Evolutionary conservation across 164 flowering plant species (phyloP), one percentile per base, ranked within the genome.

Genomic region (Vitis cinerea): DNA sequence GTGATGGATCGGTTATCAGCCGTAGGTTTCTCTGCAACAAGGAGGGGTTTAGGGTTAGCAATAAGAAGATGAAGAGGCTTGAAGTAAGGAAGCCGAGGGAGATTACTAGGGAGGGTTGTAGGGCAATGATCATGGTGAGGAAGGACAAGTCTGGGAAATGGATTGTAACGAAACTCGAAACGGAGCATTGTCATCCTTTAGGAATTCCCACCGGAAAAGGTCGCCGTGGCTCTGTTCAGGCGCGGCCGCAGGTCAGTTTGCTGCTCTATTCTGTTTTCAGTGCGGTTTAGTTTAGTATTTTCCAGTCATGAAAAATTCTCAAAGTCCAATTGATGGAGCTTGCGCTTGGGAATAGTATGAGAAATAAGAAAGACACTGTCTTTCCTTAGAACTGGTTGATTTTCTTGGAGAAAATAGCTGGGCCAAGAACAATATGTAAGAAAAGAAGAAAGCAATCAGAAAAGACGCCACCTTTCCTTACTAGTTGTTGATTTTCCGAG

Each of bases 1-100:
- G 72, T 52, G 79, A 76, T 55, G 71, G 71, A 10, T 37, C 65
- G 16, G 64, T 76, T 67, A 67, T 71, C 11, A 62, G 66, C 47
- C 61, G 79, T 16, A 67, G 72, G 59, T 64, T 76, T 71, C 65
- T 64, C 37, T 76, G 79, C 59, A 71, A 71, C 65, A 76, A 71
- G 30, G 79, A 76, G 64, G 75, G 75, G 16, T 76, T 71, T 51
- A 67, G 68, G 11, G 54, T 70, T 12, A 31, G 58, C 49, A 74
- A 65, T 48, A 74, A 61, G 16, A 74, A 70, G 13, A 54, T 19
- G 17, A 70, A 65, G 62, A 52, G 70, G 13, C 60, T 59, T 60
- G 73, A 70, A 60, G 72, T 56, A 11, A 30, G 62, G 30, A 59
- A 59, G 12, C 29, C 44, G 9, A 73, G 74, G 23, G 49, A 52